phyloP scores from a whole-genome alignment of 192 early-diverging fungal species.

The Coemansia sp. region DNA sequence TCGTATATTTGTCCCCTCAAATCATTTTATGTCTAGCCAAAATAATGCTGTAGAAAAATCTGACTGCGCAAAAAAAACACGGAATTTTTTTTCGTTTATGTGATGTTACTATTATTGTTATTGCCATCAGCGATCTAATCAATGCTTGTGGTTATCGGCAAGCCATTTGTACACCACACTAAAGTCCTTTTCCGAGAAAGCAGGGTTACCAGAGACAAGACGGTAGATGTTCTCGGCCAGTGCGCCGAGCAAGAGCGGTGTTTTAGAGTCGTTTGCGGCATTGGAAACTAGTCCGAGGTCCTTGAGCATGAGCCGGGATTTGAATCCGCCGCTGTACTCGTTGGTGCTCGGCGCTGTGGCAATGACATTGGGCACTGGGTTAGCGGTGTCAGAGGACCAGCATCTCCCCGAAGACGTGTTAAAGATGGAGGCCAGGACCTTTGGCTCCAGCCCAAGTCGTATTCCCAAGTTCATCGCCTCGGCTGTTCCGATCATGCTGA shows the following conservation, averaged over 20 bases:
- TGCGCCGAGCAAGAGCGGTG: slow-evolving; percentile 69
- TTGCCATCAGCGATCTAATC: background rate
- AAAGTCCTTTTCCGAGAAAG: slow-evolving; percentile 80
- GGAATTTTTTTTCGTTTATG: background rate
- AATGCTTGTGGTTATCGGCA: background rate
- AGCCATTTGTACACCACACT: slow-evolving; percentile 64
- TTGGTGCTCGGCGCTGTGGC: slow-evolving; percentile 71
- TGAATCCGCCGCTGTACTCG: slow-evolving; percentile 89
- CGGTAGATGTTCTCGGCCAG: slow-evolving; percentile 82
- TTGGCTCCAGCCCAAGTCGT: slow-evolving; percentile 82
- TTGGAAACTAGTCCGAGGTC: slow-evolving; percentile 86
- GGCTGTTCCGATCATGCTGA: slow-evolving; percentile 87
- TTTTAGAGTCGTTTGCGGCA: slow-evolving; percentile 81
- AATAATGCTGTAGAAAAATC: too few relatives aligned
- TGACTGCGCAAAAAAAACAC: background rate
- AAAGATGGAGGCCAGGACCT: slow-evolving; percentile 76
- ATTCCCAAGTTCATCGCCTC: slow-evolving; percentile 93
- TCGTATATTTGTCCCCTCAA: background rate
- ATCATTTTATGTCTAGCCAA: too few relatives aligned
- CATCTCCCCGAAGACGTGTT: slow-evolving; percentile 88
- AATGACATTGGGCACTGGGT: slow-evolving; percentile 82
- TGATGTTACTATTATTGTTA: background rate
- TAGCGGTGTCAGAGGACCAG: slow-evolving; percentile 92
- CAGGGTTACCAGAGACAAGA: slow-evolving; percentile 59
- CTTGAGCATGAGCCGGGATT: slow-evolving; percentile 85